These are phyloP conservation scores for Aureoboletus auriporus DNA, from an alignment of 768 basidiomycete genomes.

Conservation along the genomic window DNA sequence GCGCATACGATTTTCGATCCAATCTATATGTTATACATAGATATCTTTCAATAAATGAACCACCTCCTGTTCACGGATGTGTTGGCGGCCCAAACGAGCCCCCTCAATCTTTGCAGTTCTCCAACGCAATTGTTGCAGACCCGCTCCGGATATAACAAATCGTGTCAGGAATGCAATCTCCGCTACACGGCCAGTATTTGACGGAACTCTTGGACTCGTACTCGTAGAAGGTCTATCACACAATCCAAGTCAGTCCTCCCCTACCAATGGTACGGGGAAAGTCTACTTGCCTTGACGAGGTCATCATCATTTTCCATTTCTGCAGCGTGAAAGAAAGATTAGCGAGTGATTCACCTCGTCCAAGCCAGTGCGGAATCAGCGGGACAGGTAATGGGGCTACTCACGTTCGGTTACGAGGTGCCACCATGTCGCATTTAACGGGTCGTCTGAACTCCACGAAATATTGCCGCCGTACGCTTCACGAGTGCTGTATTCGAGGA, in stretches of 20 bases:
- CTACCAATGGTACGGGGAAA: too few species aligned
- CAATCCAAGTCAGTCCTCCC: neutral
- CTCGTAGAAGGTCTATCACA: conserved; percentile 50
- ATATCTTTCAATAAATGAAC: too few species aligned
- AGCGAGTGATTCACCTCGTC: neutral
- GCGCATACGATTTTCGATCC: too few species aligned
- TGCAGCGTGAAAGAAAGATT: neutral
- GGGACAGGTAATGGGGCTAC: conserved; percentile 5
- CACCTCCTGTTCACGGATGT: too few species aligned
- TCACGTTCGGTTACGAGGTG: conserved; percentile 66
- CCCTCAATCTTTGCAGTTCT: conserved; percentile 40
- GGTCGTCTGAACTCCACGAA: conserved; percentile 56
- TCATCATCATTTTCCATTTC: conserved; percentile 13
- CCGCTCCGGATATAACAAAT: conserved; percentile 72
- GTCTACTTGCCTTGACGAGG: conserved; percentile 9
- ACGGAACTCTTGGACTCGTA: conserved; percentile 65
- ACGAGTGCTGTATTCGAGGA: conserved; percentile 62
- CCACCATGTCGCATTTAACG: conserved; percentile 76
- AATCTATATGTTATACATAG: too few species aligned
- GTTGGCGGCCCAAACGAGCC: too few species aligned
- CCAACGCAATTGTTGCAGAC: conserved; percentile 49
- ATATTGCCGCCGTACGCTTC: conserved; percentile 51
- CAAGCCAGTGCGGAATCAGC: too few species aligned
- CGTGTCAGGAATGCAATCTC: conserved; percentile 54
- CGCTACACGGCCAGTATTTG: conserved; percentile 45